phyloP scores from a whole-genome alignment of 371 early-diverging fungal species.

The Mortierella sp. region DNA sequence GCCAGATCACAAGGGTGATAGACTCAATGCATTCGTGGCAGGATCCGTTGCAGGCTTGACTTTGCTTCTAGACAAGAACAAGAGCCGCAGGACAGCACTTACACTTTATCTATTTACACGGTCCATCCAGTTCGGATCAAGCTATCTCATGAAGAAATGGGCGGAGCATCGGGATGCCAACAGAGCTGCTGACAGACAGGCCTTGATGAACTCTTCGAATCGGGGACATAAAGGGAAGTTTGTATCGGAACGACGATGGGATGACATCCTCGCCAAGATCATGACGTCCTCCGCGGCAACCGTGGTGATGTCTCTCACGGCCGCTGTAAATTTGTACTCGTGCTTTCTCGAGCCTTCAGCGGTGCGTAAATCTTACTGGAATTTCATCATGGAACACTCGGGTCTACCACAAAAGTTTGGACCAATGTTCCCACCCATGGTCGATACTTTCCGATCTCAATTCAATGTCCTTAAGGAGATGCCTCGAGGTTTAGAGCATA shows the following conservation, averaged over 20 bases:
- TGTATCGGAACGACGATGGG: slow-evolving; percentile 54
- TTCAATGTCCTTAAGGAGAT: slow-evolving; percentile 56
- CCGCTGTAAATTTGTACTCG: slow-evolving; percentile 72
- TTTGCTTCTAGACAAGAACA: slow-evolving; percentile 77
- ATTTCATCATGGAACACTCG: slow-evolving; percentile 75
- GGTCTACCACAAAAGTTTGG: slow-evolving; percentile 69
- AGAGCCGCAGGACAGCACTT: slow-evolving; percentile 79
- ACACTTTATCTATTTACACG: slow-evolving; percentile 85
- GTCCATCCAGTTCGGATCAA: slow-evolving; percentile 78
- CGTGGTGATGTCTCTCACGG: slow-evolving; percentile 76
- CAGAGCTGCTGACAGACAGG: slow-evolving; percentile 21
- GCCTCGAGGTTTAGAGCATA: slow-evolving; percentile 47
- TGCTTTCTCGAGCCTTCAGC: slow-evolving; percentile 74
- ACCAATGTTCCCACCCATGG: slow-evolving; percentile 65
- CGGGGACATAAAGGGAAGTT: slow-evolving; percentile 23
- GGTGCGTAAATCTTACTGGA: slow-evolving; percentile 72
- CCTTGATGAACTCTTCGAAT: slow-evolving; percentile 27
- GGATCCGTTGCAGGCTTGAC: slow-evolving; percentile 83
- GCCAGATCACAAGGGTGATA: slow-evolving; percentile 66
- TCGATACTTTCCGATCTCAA: slow-evolving; percentile 55
- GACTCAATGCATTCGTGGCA: slow-evolving; percentile 81
- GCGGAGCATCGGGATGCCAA: slow-evolving; percentile 58
- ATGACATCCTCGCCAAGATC: slow-evolving; percentile 66
- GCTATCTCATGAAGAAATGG: slow-evolving; percentile 78
- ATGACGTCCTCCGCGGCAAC: slow-evolving; percentile 69